Base-by-base conservation (phyloP, 2,329 filamentous ascomycete species). In the Pyrenochaeta sp. region DNA sequence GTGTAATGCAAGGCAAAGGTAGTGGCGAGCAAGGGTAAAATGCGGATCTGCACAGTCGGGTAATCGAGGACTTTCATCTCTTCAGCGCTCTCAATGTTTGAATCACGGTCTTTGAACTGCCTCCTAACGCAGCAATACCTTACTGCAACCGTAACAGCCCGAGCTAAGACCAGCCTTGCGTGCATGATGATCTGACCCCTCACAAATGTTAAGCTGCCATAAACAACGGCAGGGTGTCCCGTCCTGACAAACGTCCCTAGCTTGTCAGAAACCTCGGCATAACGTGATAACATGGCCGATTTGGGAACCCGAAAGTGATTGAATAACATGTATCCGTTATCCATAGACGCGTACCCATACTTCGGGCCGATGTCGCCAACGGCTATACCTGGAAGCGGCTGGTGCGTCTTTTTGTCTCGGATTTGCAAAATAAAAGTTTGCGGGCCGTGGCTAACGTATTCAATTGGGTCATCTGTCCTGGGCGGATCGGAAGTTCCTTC, bases 351-450 rank as follows among this genome's bases (percentile, higher is more conserved):
- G 56, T 83, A 83, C 7, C 81, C 82, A 61, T 83, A 83, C 51
- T 83, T 84, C n/a, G 81, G 80, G 2, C 82, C 82, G 58, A 84
- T 83, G 54, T 84, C 81, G n/a, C 81, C 81, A 14, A 84, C 78
- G 2, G 79, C 76, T 47, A 84, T 80, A 1, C 80, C 80, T 4
- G 75, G 59, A 4, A 83, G 61, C 11, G 81, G 78, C 55, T 78
- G 70, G 53, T 83, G 78, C 1, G 79, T 82, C 50, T 78, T 75
- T 65, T 76, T 69, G 58, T 83, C 77, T 45, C 82, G 74, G 45
- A 83, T 81, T 63, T 81, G 82, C 15, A 83, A 75, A 51, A 83
- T 78, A 61, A 84, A 84, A 12, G 80, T 76, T 64, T 83, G 82
- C 30, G 81, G 80, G 7, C 82, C 82, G 65, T 82, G 73, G n/a